Base-by-base conservation (phyloP, 1,284 basidiomycete species). In the Phellopilus nigrolimitatus region DNA sequence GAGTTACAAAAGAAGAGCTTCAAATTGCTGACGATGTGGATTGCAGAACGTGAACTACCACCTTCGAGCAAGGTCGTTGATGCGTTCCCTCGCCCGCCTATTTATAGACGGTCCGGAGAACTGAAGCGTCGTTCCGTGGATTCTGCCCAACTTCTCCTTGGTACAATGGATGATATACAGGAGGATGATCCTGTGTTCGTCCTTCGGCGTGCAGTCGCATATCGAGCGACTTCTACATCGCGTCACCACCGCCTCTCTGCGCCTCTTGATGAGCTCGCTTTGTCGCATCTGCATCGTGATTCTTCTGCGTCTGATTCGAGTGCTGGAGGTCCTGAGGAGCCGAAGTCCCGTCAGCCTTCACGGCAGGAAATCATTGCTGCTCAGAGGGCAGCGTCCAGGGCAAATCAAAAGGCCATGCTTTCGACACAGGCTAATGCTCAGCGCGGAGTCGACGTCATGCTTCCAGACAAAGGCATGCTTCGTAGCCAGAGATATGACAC, bases 321-420 rank as follows among this genome's bases (percentile, higher is more conserved):
- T 15, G 56, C 58, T 0, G 62, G 22, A 66, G 69, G 43, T 67
- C 67, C 9, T 3, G 70, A 70, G 17, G 66, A 71, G 24, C 55
- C 61, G 17, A 74, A 70, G 59, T 64, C 68, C 34, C 73, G 73
- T 38, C 75, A 77, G 40, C 68, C 80, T 43, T 88, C 88, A 5
- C 78, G 84, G 37, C 88, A 90, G 59, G 91, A 95, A 59, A 87
- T 95, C 62, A 95, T 95, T 44, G 89, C 88, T n/a, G 91, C 91
- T 3, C 93, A 97, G 64, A 79, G 93, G 10, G 89, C 85, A 3
- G 87, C 85, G 0, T 84, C 80, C 3, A 77, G 89, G 21, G 93
- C 91, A 4, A 93, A 84, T 55, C 92, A 95, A 63, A 82, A 84
- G 6, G 90, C 91, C 0, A 84, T 95, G 37, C 73, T 95, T 7